These are phyloP conservation scores for Mycena polygramma DNA, from an alignment of 768 basidiomycete genomes.

Conservation along the genomic window DNA sequence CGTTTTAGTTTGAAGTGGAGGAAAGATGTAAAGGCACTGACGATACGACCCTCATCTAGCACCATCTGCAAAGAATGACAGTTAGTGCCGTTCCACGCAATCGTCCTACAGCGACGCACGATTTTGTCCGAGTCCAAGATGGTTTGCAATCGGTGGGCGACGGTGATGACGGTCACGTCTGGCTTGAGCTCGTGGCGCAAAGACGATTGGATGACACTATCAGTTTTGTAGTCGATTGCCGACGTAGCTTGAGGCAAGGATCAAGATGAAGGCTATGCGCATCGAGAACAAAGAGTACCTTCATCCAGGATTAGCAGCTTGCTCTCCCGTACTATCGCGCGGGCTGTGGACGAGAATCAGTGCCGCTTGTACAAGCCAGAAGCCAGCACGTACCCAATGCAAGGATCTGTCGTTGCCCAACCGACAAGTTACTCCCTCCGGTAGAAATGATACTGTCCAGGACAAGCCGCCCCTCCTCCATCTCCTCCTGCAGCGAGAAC, in stretches of 20 bases:
- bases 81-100: not conserved
- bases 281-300: not conserved
- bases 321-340: slow-evolving; percentile 66
- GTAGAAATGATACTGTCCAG: slow-evolving; percentile 68
- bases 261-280: slow-evolving; percentile 11
- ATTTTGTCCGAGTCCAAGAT: slow-evolving; percentile 71
- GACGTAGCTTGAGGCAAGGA: slow-evolving; percentile 70
- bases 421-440: slow-evolving; percentile 71
- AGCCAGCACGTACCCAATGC: slow-evolving; percentile 52
- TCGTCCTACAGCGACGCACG: slow-evolving; percentile 34
- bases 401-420: slow-evolving; percentile 59
- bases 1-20: slow-evolving; percentile 4
- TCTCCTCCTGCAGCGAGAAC: slow-evolving; percentile 48
- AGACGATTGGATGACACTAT: slow-evolving; percentile 76
- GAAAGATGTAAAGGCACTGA: slow-evolving; percentile 30
- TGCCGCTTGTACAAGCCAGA: not conserved
- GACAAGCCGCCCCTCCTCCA: slow-evolving; percentile 44
- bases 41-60: slow-evolving; percentile 59
- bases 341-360: slow-evolving; percentile 62
- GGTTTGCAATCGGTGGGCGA: slow-evolving; percentile 67
- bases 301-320: slow-evolving; percentile 69
- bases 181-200: slow-evolving; percentile 73
- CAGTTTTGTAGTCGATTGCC: slow-evolving; percentile 67
- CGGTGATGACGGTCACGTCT: slow-evolving; percentile 67
- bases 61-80: slow-evolving; percentile 48